phyloP scores from a whole-genome alignment of 768 basidiomycete genomes.

The Lanmaoa rubissima region DNA sequence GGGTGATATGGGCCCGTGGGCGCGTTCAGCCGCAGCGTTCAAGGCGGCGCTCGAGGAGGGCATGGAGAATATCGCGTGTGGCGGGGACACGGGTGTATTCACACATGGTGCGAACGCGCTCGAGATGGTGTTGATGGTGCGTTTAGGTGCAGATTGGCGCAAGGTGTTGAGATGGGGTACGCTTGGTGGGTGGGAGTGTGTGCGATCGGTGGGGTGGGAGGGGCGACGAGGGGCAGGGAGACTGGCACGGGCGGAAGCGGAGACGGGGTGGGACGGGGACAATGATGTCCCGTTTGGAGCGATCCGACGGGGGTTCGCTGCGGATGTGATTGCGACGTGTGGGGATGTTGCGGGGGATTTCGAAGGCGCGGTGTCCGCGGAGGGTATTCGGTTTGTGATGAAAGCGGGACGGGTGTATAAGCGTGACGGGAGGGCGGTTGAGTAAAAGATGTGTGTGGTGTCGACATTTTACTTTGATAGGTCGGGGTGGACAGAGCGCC shows the following conservation, averaged over 20 bases:
- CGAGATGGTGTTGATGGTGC: conserved; percentile 61
- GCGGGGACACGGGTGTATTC: conserved; percentile 66
- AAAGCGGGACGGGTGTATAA: conserved; percentile 52
- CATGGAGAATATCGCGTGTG: conserved; percentile 53
- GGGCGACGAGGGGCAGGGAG: conserved; percentile 26
- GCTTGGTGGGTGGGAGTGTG: conserved; percentile 55
- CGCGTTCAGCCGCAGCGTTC: conserved; percentile 40
- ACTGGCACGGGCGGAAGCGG: conserved; percentile 26
- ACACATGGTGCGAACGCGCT: conserved; percentile 57
- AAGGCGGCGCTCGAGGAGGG: conserved; percentile 41
- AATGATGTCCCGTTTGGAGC: conserved; percentile 56
- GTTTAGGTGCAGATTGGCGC: conserved; percentile 50
- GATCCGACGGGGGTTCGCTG: conserved; percentile 54
- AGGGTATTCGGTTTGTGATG: conserved; percentile 54
- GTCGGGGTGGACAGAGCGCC: too few relatives aligned
- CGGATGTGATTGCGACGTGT: conserved; percentile 42
- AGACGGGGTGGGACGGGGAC: conserved; percentile 35
- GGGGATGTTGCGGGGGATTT: conserved; percentile 41
- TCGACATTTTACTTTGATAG: too few relatives aligned
- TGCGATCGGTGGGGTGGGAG: conserved; percentile 50
- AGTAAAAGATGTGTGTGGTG: not conserved
- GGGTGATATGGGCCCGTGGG: conserved; percentile 34
- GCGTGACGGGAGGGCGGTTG: conserved; percentile 30
- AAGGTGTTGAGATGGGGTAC: conserved; percentile 59
- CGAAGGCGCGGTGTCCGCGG: conserved; percentile 44